Evolutionary conservation across 306 rosid genomes (phyloP), one percentile per base, ranked within the genome.

Genomic region (Echinosophora koreensis): DNA sequence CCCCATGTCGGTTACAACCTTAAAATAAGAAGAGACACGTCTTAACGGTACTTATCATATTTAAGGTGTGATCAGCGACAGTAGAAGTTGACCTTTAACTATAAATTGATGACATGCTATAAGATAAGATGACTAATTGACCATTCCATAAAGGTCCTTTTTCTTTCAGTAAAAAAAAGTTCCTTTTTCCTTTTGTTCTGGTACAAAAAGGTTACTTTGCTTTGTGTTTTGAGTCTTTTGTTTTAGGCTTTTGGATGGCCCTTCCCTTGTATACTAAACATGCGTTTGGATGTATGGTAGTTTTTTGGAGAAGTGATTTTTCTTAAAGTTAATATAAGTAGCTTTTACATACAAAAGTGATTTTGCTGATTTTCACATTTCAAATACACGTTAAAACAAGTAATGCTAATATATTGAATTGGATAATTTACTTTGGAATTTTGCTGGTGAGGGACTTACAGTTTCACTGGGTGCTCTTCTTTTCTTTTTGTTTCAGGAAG

Each of bases 401-500:
- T 2, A 56, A 56, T 10, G 64, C 7, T 27, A 58, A 9, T 22
- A 28, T 30, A 28, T 30, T 56, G 49, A 56, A 56, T 15, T 41
- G 39, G 18, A 57, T 27, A n/a, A 46, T 60, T 15, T 62, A 35
- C 10, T 39, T 37, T 63, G 32, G 0, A 44, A 14, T 49, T 30
- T 62, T 6, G 3, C 9, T 72, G 41, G 3, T 59, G 39, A 67
- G 15, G 51, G 67, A 16, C 12, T 13, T 65, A 49, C 37, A 14
- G 38, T 66, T 60, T 69, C 15, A 37, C 14, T 55, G 13, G 22
- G 13, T 54, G n/a, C 13, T 8, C 11, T 59, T 30, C 9, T n/a
- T 74, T 3, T 69, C 59, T 55, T 32, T 0, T 64, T 85, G 57
- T 51, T 46, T 61, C 90, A 96, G 99, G 84, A 88, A 88, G 84